A percentile compares a stretch with the other conserved stretches of the same genome.
These are phyloP conservation scores for Rhizophagus sp. DNA, from an alignment of 192 early-diverging fungal genomes.

Conservation along the genomic window DNA sequence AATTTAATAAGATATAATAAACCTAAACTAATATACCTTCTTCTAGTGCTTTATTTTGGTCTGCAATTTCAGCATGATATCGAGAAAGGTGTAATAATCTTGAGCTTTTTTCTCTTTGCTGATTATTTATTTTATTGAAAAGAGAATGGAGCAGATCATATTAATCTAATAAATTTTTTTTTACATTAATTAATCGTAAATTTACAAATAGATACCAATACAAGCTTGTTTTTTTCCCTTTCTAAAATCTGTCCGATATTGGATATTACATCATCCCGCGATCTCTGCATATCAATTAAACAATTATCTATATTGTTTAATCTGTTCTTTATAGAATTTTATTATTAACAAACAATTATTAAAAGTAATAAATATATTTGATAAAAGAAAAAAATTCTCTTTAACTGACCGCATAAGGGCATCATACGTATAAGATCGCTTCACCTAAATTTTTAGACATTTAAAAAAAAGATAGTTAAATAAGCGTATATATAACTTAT, in stretches of 20 bases:
- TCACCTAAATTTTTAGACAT: slow-evolving; percentile 29
- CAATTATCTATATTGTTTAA: slow-evolving; percentile 46
- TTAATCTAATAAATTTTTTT: background rate
- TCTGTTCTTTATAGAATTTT: slow-evolving; percentile 10
- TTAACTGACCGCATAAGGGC: slow-evolving; percentile 43
- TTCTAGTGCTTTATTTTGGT: slow-evolving; percentile 45
- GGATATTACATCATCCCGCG: slow-evolving; percentile 43
- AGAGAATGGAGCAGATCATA: background rate
- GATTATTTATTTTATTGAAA: background rate
- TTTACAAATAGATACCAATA: background rate
- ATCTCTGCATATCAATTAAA: slow-evolving; percentile 44
- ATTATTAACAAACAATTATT: background rate
- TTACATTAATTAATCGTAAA: background rate
- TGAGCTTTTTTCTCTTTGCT: slow-evolving; percentile 44
- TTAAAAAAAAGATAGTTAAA: background rate
- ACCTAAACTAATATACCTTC: slow-evolving; percentile 5
- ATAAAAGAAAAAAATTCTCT: background rate
- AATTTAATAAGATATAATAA: background rate
- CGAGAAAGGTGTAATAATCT: slow-evolving; percentile 38
- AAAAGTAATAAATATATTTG: background rate
- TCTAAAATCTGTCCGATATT: slow-evolving; percentile 43
- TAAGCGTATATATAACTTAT: background rate
- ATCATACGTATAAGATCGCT: slow-evolving; percentile 56
- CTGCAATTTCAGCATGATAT: slow-evolving; percentile 40
- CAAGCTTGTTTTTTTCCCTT: slow-evolving; percentile 35